Percentiles rank a stretch among this genome's conserved stretches.
These are phyloP conservation scores for Edaphochlamys debaryana DNA, from an alignment of 139 green algal genomes.

Conservation along the genomic window DNA sequence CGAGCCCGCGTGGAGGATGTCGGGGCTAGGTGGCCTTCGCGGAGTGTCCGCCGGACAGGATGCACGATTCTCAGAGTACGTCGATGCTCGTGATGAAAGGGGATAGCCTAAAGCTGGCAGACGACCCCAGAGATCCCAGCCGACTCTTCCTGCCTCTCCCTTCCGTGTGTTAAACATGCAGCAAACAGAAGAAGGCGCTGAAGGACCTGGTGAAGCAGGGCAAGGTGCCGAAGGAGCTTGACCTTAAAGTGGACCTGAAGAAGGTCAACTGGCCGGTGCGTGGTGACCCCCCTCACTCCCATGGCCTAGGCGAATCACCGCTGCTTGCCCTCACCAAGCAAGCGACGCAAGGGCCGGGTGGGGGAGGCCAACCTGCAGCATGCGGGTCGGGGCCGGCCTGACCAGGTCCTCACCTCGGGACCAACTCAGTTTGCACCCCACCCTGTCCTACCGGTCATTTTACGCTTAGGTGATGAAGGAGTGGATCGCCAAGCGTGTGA, in stretches of 20 bases:
- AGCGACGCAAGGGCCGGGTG: too few species aligned
- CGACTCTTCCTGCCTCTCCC: too few species aligned
- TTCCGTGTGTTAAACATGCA: slow-evolving; percentile 45
- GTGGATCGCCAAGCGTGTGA: slow-evolving; percentile 94
- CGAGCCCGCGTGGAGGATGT: too few species aligned
- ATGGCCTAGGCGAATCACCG: background rate
- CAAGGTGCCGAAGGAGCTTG: slow-evolving; percentile 86
- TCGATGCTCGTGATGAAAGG: too few species aligned
- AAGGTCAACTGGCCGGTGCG: slow-evolving; percentile 84
- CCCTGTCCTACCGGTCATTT: background rate
- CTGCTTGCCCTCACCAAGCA: too few species aligned
- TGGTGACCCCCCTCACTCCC: background rate
- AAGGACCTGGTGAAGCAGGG: slow-evolving; percentile 76
- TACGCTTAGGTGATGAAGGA: slow-evolving; percentile 84
- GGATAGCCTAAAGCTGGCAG: too few species aligned
- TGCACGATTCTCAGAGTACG: slow-evolving; percentile 76
- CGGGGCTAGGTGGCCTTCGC: slow-evolving; percentile 54
- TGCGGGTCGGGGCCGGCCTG: too few species aligned
- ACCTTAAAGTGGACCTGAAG: slow-evolving; percentile 79
- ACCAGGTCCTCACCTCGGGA: too few species aligned
- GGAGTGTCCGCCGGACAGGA: slow-evolving; percentile 78
- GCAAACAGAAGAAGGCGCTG: slow-evolving; percentile 81
- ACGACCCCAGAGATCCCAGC: too few species aligned
- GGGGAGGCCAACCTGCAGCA: too few species aligned
- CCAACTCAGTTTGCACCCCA: too few species aligned